Percentiles rank a stretch among this genome's conserved stretches.
phyloP scores from a whole-genome alignment of 148 eudicot species.

The Spergularia marina region DNA sequence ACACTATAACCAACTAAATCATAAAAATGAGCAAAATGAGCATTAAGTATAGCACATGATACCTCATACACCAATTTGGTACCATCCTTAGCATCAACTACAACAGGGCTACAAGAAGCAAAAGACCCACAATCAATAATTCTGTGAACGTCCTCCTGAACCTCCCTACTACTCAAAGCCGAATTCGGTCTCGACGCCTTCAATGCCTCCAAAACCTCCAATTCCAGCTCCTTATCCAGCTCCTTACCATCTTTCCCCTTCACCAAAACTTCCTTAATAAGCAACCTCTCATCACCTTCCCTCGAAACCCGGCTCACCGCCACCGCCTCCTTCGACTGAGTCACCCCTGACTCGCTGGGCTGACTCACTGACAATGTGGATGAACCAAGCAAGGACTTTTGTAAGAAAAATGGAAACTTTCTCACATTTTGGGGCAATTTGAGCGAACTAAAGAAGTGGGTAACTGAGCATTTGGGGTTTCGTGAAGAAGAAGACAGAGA shows the following conservation, averaged over 20 bases:
- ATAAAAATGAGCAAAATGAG: neutral
- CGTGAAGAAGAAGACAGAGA: slow-evolving; percentile 32
- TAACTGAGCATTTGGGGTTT: slow-evolving; percentile 38
- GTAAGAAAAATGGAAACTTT: slow-evolving; percentile 27
- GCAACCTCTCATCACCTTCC: slow-evolving; percentile 79
- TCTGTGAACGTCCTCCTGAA: slow-evolving; percentile 92
- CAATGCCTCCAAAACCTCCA: slow-evolving; percentile 68
- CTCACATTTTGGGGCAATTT: slow-evolving; percentile 21
- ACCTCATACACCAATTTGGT: slow-evolving; percentile 92
- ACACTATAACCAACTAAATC: neutral
- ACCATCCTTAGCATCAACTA: slow-evolving; percentile 89
- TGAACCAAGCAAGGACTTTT: slow-evolving; percentile 39
- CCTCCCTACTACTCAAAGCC: slow-evolving; percentile 77
- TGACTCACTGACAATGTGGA: slow-evolving; percentile 42
- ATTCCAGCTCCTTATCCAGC: slow-evolving; percentile 75
- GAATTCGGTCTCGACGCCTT: slow-evolving; percentile 72
- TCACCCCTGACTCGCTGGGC: slow-evolving; percentile 26
- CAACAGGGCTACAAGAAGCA: slow-evolving; percentile 87
- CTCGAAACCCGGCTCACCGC: slow-evolving; percentile 38
- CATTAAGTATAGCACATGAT: slow-evolving; percentile 10
- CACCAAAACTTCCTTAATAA: slow-evolving; percentile 87
- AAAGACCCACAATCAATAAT: slow-evolving; percentile 86
- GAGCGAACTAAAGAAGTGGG: slow-evolving; percentile 41
- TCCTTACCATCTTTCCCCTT: slow-evolving; percentile 87
- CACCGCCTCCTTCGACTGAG: slow-evolving; percentile 28